Base-by-base conservation (phyloP, 208 protist species). In the Wallacemonas collosoma region DNA sequence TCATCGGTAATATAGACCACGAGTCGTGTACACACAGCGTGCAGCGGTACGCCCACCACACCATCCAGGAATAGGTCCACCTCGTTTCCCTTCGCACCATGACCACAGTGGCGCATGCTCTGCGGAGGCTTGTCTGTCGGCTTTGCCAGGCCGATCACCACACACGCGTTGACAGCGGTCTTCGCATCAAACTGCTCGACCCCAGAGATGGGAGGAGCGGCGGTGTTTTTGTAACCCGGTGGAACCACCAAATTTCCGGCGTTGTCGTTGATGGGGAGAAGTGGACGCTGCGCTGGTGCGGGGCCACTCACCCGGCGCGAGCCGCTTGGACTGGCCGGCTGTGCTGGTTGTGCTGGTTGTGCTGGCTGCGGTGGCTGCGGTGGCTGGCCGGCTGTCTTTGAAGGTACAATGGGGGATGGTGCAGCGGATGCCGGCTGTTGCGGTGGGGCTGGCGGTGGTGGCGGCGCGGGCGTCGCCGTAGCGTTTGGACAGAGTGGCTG, bases 1-100 rank as follows among this genome's bases (percentile, higher is more conserved):
- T 77, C 75, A 43, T 92, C 69, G 2, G 79, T 66, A 26, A 93
- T 15, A 71, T 91, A 95, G 38, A 95, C 77, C 6, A 93, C 43
- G 41, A 88, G 62, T 11, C 90, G 87, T 39, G 81, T 77, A 68
- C 77, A 90, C 8, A 75, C 56, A 9, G 81, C 67, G 63, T 89
- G 73, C n/a, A 91, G 53, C 38, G 90, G 90, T 8, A 91, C 53
- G 1, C 85, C 85, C 40, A 77, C 69, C 35, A 93, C 72, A 15
- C 69, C 63, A 56, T 87, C 81, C 3, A 95, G 41, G 26, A 74
- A 81, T 0, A 95, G 45, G 60, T 85, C 71, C 12, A 87, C 79
- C 3, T 70, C 39, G 53, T 74, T 61, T 0, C 63, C 71, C 4
- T 67, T 80, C n/a, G 56, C 2, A 40, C 77, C 79, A 45, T 87